Percentiles rank a stretch among this genome's conserved stretches.
These are phyloP conservation scores for Melanomma pulvis-pyrius DNA, from an alignment of 495 filamentous ascomycete genomes.

Conservation along the genomic window DNA sequence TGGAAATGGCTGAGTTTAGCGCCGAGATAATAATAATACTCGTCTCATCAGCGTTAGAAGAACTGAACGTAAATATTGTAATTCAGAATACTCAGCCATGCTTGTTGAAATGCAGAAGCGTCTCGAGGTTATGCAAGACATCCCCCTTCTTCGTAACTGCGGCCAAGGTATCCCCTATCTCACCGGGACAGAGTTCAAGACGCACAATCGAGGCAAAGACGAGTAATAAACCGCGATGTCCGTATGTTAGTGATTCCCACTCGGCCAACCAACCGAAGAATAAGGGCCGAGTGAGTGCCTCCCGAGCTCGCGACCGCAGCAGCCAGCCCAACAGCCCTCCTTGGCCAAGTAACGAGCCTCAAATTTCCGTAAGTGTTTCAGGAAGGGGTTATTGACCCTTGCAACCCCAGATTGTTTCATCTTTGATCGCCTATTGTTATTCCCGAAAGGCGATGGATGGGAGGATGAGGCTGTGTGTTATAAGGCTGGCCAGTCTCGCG, in stretches of 20 bases:
- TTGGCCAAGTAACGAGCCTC: neutral
- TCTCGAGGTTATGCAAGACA: neutral
- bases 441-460: neutral
- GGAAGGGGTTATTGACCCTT: neutral
- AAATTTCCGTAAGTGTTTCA: neutral
- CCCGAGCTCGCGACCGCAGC: neutral
- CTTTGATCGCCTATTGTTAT: neutral
- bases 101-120: neutral
- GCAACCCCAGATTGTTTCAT: neutral
- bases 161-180: neutral
- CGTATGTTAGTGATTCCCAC: neutral
- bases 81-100: neutral
- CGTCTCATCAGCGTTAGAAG: neutral
- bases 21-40: neutral
- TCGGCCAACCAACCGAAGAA: neutral
- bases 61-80: neutral
- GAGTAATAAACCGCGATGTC: neutral
- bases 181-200: neutral
- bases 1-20: no score
- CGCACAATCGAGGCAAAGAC: neutral
- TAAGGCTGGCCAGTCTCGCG: neutral
- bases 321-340: neutral
- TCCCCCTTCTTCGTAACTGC: neutral
- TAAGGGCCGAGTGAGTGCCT: neutral
- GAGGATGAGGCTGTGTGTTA: neutral